Conservation (phyloP, 2,329 filamentous ascomycete genomes). For the Colletotrichum tropicicola region DNA sequence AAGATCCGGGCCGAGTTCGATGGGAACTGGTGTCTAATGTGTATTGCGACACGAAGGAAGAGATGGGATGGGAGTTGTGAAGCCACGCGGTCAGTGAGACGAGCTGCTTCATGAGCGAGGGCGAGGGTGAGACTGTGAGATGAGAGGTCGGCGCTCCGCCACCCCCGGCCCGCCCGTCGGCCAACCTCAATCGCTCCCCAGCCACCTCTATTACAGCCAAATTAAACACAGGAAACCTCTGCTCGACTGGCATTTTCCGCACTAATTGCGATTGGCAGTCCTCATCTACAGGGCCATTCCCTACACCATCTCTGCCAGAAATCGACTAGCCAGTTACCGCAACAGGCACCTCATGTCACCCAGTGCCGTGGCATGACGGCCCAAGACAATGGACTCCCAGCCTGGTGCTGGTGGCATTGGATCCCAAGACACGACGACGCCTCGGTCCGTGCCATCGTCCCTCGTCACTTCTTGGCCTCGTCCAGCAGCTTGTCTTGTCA, state of each 20-base stretch:
- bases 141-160: conserved; percentile 23
- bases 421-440: neutral
- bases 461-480: neutral
- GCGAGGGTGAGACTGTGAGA: neutral
- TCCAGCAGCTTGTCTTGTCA: neutral
- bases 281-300: conserved; percentile 19
- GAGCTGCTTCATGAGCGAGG: too few relatives aligned
- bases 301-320: conserved; percentile 6
- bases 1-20: neutral
- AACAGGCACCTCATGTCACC: neutral
- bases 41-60: conserved; percentile 1
- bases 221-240: neutral
- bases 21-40: neutral
- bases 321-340: neutral
- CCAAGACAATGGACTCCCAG: too few relatives aligned
- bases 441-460: neutral
- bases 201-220: conserved; percentile 26
- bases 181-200: conserved; percentile 27
- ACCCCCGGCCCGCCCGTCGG: conserved; percentile 12
- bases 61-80: neutral
- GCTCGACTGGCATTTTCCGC: neutral
- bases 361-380: neutral
- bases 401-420: neutral
- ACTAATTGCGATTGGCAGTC: conserved; percentile 9
- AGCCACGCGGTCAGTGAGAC: neutral